Percentiles rank a stretch among this genome's conserved stretches.
These are phyloP conservation scores for Chaetoscypha palmicola DNA, from an alignment of 2,329 filamentous ascomycete genomes.

Conservation along the genomic window DNA sequence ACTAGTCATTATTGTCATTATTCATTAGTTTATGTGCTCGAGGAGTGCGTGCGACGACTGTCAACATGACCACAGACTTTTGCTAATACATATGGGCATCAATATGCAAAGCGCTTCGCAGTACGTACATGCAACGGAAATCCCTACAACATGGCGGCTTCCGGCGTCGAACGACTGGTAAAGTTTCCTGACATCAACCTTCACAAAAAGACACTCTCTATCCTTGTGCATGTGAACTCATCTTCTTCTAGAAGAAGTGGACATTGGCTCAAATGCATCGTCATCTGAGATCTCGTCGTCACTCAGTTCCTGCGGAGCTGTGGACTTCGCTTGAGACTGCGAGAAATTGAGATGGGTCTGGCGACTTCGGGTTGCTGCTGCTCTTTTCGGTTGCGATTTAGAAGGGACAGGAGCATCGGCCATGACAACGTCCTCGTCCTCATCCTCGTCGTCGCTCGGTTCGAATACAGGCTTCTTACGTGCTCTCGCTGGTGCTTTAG, in stretches of 20 bases:
- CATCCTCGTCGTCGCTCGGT: slow-evolving; percentile 37
- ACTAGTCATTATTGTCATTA: too few relatives aligned
- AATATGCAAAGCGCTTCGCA: too few relatives aligned
- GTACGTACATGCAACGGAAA: too few relatives aligned
- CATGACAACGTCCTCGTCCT: slow-evolving; percentile 47
- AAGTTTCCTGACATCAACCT: too few relatives aligned
- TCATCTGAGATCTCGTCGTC: slow-evolving; percentile 57
- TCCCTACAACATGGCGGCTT: too few relatives aligned
- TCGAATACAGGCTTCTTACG: slow-evolving; percentile 34
- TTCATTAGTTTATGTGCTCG: too few relatives aligned
- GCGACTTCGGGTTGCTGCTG: slow-evolving; percentile 28
- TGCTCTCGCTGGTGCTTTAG: slow-evolving; percentile 34
- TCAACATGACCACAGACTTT: too few relatives aligned
- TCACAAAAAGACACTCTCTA: too few relatives aligned
- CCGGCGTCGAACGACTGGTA: too few relatives aligned
- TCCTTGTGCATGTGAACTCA: too few relatives aligned
- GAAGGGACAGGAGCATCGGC: slow-evolving; percentile 39
- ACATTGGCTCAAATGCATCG: slow-evolving; percentile 47
- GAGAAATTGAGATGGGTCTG: slow-evolving; percentile 47
- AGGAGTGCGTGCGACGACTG: too few relatives aligned
- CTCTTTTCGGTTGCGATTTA: slow-evolving; percentile 30
- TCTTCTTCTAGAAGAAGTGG: slow-evolving; percentile 12
- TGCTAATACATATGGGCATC: too few relatives aligned
- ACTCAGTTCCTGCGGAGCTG: slow-evolving; percentile 49
- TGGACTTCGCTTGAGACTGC: slow-evolving; percentile 32